A percentile compares a stretch with the other conserved stretches of the same genome.
Evolutionary conservation across 2,329 filamentous ascomycete genomes (phyloP).

Genomic region (Paecilomyces sp.): DNA sequence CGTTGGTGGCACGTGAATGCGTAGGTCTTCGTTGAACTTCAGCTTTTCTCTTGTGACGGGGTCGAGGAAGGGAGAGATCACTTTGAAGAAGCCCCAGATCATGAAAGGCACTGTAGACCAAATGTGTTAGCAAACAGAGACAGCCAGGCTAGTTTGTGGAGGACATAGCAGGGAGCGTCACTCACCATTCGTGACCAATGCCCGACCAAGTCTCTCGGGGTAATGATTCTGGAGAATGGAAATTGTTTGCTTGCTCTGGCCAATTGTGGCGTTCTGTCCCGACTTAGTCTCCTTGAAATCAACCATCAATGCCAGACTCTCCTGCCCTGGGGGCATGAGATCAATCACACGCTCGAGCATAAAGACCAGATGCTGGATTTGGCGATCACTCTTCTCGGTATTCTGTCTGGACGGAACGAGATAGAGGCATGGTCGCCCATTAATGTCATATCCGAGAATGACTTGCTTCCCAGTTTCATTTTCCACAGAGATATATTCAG

Average conservation of each 20-base stretch:
- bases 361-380: slow-evolving; percentile 90
- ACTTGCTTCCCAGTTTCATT: slow-evolving; percentile 97
- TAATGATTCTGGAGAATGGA: slow-evolving; percentile 93
- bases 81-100: slow-evolving; percentile 89
- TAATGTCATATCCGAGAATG: slow-evolving; percentile 77
- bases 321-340: slow-evolving; percentile 77
- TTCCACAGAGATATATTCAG: slow-evolving; percentile 85
- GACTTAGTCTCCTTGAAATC: slow-evolving; percentile 79
- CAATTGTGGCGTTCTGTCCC: slow-evolving; percentile 68
- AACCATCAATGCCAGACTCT: slow-evolving; percentile 79
- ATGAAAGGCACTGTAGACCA: slow-evolving; percentile 68
- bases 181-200: slow-evolving; percentile 81
- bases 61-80: slow-evolving; percentile 95
- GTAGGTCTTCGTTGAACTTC: slow-evolving; percentile 93
- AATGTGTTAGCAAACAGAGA: not conserved
- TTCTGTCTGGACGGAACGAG: slow-evolving; percentile 87
- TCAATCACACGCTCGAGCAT: slow-evolving; percentile 91
- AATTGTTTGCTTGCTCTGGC: slow-evolving; percentile 74
- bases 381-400: slow-evolving; percentile 75
- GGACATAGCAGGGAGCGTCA: slow-evolving; percentile 4
- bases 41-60: slow-evolving; percentile 89
- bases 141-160: slow-evolving; percentile 1
- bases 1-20: slow-evolving; percentile 67
- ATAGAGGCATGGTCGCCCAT: slow-evolving; percentile 82
- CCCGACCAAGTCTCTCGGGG: slow-evolving; percentile 81